Base-by-base conservation (phyloP, 2,329 filamentous ascomycete genomes). In the Colletotrichum magnum region DNA sequence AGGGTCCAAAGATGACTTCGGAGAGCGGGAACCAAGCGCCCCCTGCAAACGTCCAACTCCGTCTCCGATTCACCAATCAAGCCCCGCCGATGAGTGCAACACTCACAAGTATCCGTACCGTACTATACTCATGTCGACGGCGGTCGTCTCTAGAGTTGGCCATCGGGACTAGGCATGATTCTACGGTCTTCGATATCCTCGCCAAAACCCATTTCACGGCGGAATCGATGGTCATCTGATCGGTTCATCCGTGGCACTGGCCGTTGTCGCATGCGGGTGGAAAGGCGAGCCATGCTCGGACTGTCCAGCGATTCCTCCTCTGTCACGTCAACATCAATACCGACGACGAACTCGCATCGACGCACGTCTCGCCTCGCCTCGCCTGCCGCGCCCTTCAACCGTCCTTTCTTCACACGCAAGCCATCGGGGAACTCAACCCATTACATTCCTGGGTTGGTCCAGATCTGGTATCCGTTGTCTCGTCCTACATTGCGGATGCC, bases 31-130 rank as follows among this genome's bases (percentile, higher is more conserved):
- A 48, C 54, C 54, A 65, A 65, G 54, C 53, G 24, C 48, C 24
- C 48, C 61, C 61, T 52, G 65, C 48, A 69, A 69, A 53, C 54
- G 61, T 54, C 53, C 47, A 41, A 45, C 32, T 39, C 51, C 39
- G 59, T 18, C 24, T 7, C 47, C 41, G 18, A 51, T 16, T 53
- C 9, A 53, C 50, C 59, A 62, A 47, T 32, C 51, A 53, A 24
- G 39, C 41, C 16, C 28, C 45, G 36, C n/a, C 16, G 48, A 45
- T 18, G 45, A 50, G 45, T 28, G 43, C 28, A 24, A 39, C 18
- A 9, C 47, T 36, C 32, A 10, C 32, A 36, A 36, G 32, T 36
- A 24, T 24, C 21, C 21, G 21, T 24, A 36, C 32, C 32, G 32
- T 36, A 36, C 32, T 36, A 36, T 36, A 36, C 32, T 36, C 32